Conservation (phyloP, 352 stramenopile genomes). For the Globisporangium uncinulatum region DNA sequence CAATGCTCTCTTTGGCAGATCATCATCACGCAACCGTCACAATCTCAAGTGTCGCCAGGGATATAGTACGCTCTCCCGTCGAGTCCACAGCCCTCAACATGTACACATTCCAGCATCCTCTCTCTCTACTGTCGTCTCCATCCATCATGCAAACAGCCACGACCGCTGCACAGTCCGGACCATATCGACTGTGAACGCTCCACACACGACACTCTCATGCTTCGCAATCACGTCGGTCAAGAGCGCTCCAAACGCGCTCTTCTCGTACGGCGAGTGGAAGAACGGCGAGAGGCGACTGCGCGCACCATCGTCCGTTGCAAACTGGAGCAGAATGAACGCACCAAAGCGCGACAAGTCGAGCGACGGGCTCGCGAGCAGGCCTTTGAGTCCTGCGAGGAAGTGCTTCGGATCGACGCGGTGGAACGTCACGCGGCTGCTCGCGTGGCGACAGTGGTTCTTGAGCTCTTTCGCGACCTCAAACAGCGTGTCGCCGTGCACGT, state of each 20-base stretch:
- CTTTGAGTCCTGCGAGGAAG: slow-evolving; percentile 43
- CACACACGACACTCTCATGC: slow-evolving; percentile 22
- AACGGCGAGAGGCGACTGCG: slow-evolving; percentile 19
- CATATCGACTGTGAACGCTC: slow-evolving; percentile 44
- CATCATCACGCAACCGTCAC: too few species aligned
- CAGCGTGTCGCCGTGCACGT: slow-evolving; percentile 47
- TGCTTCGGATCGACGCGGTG: slow-evolving; percentile 28
- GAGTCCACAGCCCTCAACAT: too few species aligned
- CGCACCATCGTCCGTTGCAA: slow-evolving; percentile 33
- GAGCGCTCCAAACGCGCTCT: slow-evolving; percentile 44
- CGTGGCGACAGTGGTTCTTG: slow-evolving; percentile 70
- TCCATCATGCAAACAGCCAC: slow-evolving; percentile 45
- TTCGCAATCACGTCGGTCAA: slow-evolving; percentile 26
- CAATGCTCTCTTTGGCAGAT: neutral
- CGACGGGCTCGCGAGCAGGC: slow-evolving; percentile 50
- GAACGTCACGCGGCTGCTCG: slow-evolving; percentile 58
- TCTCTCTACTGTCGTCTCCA: neutral
- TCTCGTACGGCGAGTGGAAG: slow-evolving; percentile 55
- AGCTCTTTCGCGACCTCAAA: slow-evolving; percentile 60
- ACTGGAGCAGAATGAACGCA: slow-evolving; percentile 66
- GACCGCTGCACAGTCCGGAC: slow-evolving; percentile 47
- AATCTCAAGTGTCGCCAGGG: too few species aligned
- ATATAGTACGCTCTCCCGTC: too few species aligned
- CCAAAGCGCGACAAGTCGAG: slow-evolving; percentile 55
- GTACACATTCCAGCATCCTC: neutral